Conservation (phyloP, 2,329 filamentous ascomycete species). For the Onygena corvina region DNA sequence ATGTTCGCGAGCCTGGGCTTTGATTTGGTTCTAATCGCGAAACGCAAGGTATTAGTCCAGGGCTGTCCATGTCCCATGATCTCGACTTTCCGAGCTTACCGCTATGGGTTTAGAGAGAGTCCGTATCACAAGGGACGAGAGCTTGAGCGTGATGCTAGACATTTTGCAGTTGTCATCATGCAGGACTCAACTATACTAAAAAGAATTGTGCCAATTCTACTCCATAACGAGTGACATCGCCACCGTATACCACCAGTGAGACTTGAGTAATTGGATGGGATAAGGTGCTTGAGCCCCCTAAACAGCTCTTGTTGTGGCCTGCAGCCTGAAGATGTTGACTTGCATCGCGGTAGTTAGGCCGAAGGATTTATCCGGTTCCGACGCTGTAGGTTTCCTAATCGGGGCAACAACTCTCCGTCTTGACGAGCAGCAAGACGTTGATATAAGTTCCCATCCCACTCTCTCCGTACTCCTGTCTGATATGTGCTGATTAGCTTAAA, state of each 20-base stretch:
- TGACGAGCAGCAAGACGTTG: too few species aligned
- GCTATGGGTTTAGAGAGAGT: constrained; percentile 58
- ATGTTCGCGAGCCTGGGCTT: constrained; percentile 56
- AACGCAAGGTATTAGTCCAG: neutral
- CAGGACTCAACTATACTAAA: neutral
- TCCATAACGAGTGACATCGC: neutral
- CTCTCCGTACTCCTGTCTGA: too few species aligned
- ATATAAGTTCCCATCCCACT: too few species aligned
- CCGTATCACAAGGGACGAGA: constrained; percentile 52
- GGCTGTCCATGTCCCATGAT: neutral
- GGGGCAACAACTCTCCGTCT: too few species aligned
- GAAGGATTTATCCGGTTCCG: too few species aligned
- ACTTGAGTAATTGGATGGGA: neutral
- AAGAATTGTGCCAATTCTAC: neutral
- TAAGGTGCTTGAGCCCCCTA: too few species aligned
- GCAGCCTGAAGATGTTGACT: too few species aligned
- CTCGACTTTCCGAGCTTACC: constrained; percentile 34
- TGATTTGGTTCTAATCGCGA: constrained; percentile 49
- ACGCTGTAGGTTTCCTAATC: too few species aligned
- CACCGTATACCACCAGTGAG: neutral
- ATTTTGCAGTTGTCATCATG: constrained; percentile 28
- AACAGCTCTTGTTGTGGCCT: too few species aligned
- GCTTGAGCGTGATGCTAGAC: constrained; percentile 52
- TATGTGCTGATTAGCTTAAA: too few species aligned
- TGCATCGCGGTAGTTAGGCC: too few species aligned